Evolutionary conservation across 116 monocot species (phyloP).

Genomic region (Iris pallida): DNA sequence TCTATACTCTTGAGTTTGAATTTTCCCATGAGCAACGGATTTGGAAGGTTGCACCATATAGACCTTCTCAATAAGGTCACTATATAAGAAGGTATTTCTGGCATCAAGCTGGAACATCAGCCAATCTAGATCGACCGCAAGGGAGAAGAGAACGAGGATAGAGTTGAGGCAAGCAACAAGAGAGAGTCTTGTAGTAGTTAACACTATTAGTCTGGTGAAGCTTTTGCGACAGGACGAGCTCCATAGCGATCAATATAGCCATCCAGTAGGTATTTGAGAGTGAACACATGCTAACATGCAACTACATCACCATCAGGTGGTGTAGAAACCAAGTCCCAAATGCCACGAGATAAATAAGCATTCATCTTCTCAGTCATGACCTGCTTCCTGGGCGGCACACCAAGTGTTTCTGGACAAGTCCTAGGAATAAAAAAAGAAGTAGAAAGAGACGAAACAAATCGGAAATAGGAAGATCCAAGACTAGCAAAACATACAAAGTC

Average conservation of each 20-base stretch:
- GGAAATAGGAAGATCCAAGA: too few relatives aligned
- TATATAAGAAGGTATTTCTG: background rate
- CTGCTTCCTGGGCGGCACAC: background rate
- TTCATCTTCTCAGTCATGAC: background rate
- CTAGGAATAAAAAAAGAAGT: too few relatives aligned
- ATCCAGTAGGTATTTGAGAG: background rate
- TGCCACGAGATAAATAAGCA: background rate
- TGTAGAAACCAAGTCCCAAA: background rate
- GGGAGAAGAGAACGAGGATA: background rate
- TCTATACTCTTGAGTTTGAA: background rate
- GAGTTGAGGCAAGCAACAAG: background rate
- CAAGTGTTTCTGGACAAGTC: too few relatives aligned
- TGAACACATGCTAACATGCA: background rate
- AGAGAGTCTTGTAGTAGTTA: background rate
- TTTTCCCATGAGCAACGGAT: background rate
- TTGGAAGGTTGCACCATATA: background rate
- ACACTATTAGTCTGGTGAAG: background rate
- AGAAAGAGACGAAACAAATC: too few relatives aligned
- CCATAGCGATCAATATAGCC: background rate
- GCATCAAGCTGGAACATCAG: background rate
- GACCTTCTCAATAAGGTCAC: background rate
- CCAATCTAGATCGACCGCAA: background rate
- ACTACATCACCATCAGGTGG: background rate
- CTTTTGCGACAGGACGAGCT: background rate
- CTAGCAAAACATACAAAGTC: too few relatives aligned